Evolutionary conservation across 23 red algal species (phyloP), one percentile per base, ranked within the genome.

Genomic region (Gracilariopsis chorda): DNA sequence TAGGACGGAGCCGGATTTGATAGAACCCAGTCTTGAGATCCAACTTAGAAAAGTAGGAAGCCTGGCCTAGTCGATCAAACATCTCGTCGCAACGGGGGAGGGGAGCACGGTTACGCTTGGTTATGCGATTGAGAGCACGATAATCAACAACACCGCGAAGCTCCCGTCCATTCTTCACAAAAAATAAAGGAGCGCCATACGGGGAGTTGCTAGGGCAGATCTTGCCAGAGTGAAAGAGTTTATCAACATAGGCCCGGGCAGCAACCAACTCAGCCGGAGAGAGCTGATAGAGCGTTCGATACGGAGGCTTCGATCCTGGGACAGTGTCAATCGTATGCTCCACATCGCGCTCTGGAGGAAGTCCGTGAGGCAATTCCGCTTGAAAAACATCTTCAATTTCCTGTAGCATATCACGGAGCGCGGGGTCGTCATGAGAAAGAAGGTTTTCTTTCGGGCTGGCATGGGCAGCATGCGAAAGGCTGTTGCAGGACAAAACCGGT

Each of bases 121-220:
- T 82, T 17, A 82, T 82, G 2, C 78, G n/a, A 13, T 82, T 82
- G 4, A 60, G 78, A 7, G 78, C 78, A 8, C 48, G 78, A 63
- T 82, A 82, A 59, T 82, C 78, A 51, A 82, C n/a, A 14, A 82
- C 48, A 0, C 48, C 44, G 17, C 78, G n/a, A 2, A 59, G 0
- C 36, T 82, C 24, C 51, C 79, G 13, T 82, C 49, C 51, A 3
- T 82, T 11, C 34, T 82, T 59, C 48, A 82, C 44, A 20, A 74
- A 74, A 39, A 74, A 74, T 39, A 41, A 74, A 33, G 27, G 7
- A 74, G 67, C 1, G 44, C 16, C 67, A 74, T 0, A 1, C 20
- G 67, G 1, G 44, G 1, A 74, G 11, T 11, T 74, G 35, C 67
- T 74, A 37, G 0, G n/a, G n/a, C n/a, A n/a, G n/a, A n/a, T n/a